Evolutionary conservation across 306 rosid genomes (phyloP).

Genomic region (Fragaria ananassa): DNA sequence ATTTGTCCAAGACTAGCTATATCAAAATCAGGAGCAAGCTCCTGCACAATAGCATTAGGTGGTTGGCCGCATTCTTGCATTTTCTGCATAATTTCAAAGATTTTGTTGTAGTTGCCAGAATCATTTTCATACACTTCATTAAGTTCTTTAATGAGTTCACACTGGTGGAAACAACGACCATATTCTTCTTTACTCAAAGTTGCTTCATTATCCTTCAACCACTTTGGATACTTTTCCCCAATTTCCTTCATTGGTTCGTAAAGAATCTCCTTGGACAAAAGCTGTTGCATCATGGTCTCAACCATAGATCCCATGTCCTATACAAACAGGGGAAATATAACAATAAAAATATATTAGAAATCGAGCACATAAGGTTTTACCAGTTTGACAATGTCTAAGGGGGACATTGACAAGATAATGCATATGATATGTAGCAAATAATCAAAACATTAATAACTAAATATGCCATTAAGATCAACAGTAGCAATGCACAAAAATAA

Average conservation of each 20-base stretch:
- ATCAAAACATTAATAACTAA: neutral
- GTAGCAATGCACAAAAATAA: neutral
- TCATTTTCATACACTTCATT: slow-evolving; percentile 77
- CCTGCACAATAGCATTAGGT: slow-evolving; percentile 76
- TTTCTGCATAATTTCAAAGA: slow-evolving; percentile 94
- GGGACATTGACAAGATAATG: neutral
- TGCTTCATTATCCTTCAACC: slow-evolving; percentile 82
- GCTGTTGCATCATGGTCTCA: slow-evolving; percentile 97
- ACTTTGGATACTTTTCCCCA: slow-evolving; percentile 90
- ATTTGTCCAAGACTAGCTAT: slow-evolving; percentile 71
- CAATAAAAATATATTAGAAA: neutral
- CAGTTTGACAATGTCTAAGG: neutral
- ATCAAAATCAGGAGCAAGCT: slow-evolving; percentile 87
- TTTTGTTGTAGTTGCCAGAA: slow-evolving; percentile 63
- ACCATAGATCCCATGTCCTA: slow-evolving; percentile 89
- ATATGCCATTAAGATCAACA: too few relatives aligned
- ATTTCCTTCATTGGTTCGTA: slow-evolving; percentile 97
- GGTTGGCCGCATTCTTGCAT: slow-evolving; percentile 99
- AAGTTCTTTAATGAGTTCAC: slow-evolving; percentile 59
- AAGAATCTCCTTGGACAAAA: slow-evolving; percentile 91
- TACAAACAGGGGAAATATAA: slow-evolving; percentile 3
- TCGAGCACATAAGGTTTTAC: neutral
- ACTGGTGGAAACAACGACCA: slow-evolving; percentile 63
- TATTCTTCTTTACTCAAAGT: slow-evolving; percentile 75
- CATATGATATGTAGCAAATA: slow-evolving; percentile 1